These are phyloP conservation scores for Phyllosticta citrichinensis DNA, from an alignment of 2,329 filamentous ascomycete genomes.

Conservation along the genomic window DNA sequence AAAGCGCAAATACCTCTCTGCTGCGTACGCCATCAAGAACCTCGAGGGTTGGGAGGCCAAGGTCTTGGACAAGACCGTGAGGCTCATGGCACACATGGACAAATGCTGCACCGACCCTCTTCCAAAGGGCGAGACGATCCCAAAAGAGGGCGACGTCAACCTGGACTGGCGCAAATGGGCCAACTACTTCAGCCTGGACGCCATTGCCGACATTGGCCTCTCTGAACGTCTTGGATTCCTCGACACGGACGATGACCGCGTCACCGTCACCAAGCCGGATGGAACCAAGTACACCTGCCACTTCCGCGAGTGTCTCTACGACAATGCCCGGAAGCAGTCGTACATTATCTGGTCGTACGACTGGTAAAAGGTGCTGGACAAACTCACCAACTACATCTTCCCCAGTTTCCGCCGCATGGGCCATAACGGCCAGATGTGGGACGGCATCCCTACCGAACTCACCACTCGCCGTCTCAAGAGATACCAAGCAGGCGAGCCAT, in stretches of 20 bases:
- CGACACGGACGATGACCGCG: constrained; percentile 38
- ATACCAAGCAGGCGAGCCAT: constrained; percentile 23
- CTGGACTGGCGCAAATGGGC: constrained; percentile 43
- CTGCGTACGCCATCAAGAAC: constrained; percentile 15
- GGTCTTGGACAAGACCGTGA: constrained; percentile 11
- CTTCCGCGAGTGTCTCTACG: constrained; percentile 43
- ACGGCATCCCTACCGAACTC: constrained; percentile 35
- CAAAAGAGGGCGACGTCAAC: constrained; percentile 31
- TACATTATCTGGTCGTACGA: constrained; percentile 41
- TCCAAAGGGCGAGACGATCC: constrained; percentile 10
- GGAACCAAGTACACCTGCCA: constrained; percentile 38
- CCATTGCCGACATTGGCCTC: constrained; percentile 47
- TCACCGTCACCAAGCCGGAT: constrained; percentile 34
- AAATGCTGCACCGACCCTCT: constrained; percentile 30
- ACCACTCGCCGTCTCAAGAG: constrained; percentile 35
- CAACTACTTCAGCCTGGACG: constrained; percentile 49
- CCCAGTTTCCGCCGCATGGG: constrained; percentile 30
- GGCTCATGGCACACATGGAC: constrained; percentile 34
- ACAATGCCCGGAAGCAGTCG: constrained; percentile 41
- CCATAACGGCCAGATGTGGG: constrained; percentile 1
- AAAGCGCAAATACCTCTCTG: constrained; percentile 15
- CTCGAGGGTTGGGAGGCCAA: constrained; percentile 15
- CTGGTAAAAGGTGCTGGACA: constrained; percentile 40
- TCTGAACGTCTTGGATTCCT: constrained; percentile 43
- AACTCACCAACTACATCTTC: constrained; percentile 35